Conservation (phyloP, 306 rosid species). For the Argentina anserina region DNA sequence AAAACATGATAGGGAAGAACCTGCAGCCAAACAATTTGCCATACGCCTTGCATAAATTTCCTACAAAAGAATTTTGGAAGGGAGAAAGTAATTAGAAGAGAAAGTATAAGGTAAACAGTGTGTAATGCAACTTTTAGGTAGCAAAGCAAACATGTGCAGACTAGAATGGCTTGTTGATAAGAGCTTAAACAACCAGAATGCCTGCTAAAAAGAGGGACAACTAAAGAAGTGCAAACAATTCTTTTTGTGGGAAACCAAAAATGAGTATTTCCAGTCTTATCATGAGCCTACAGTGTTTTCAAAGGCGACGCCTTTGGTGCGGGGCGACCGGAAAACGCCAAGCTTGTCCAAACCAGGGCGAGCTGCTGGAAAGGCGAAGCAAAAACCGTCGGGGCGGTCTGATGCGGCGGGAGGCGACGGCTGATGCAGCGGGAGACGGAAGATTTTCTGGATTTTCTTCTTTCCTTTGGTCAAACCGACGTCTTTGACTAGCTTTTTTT, state of each 20-base stretch:
- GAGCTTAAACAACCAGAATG: background rate
- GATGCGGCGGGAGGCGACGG: too few relatives aligned
- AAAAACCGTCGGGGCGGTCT: too few relatives aligned
- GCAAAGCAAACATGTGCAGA: slow-evolving; percentile 1
- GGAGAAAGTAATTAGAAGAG: slow-evolving; percentile 18
- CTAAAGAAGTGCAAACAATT: slow-evolving; percentile 14
- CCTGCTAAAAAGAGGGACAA: slow-evolving; percentile 4
- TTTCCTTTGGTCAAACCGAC: too few relatives aligned
- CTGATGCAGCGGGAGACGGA: too few relatives aligned
- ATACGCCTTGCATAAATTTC: slow-evolving; percentile 80
- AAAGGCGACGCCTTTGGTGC: too few relatives aligned
- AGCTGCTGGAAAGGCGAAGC: too few relatives aligned
- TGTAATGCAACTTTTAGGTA: background rate
- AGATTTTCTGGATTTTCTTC: too few relatives aligned
- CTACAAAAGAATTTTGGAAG: slow-evolving; percentile 35
- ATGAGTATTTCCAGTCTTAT: background rate
- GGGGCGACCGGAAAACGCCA: too few relatives aligned
- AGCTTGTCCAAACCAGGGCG: too few relatives aligned
- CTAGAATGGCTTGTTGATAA: background rate
- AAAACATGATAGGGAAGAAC: slow-evolving; percentile 43
- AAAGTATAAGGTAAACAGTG: background rate
- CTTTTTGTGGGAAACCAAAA: slow-evolving; percentile 5
- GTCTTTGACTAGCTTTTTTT: too few relatives aligned
- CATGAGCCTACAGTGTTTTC: too few relatives aligned
- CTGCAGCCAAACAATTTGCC: slow-evolving; percentile 77